A percentile compares a stretch with the other conserved stretches of the same genome.
phyloP scores from a whole-genome alignment of 768 basidiomycete genomes.

The Lactarius psammicola region DNA sequence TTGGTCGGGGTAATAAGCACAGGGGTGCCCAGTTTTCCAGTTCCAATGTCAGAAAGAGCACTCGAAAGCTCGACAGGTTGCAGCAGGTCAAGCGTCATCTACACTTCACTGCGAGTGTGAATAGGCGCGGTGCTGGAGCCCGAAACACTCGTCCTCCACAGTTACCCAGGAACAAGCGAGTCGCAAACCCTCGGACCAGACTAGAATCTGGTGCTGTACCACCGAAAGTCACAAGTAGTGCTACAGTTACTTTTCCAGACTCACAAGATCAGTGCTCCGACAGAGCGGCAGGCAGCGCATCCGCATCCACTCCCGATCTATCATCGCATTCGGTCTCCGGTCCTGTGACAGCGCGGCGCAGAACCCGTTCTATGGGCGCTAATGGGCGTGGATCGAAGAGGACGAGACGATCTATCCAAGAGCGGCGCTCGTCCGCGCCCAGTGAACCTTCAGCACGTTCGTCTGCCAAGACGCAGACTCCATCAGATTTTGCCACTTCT shows the following conservation, averaged over 20 bases:
- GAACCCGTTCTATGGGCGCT: neutral
- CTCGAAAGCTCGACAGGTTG: too few relatives aligned
- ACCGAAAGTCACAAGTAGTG: neutral
- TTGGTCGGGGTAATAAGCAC: neutral
- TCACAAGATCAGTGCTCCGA: neutral
- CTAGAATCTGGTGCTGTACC: neutral
- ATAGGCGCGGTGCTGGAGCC: neutral
- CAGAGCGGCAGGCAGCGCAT: neutral
- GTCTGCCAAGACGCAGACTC: neutral
- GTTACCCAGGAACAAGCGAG: neutral
- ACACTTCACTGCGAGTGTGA: neutral
- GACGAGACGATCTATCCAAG: neutral
- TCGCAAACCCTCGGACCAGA: too few relatives aligned
- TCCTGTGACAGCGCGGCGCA: neutral
- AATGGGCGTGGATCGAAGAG: neutral
- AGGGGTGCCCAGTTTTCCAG: neutral
- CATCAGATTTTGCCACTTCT: neutral
- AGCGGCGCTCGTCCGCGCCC: neutral
- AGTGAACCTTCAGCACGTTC: neutral
- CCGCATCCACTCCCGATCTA: neutral
- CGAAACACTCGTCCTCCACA: too few relatives aligned
- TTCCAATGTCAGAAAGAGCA: neutral
- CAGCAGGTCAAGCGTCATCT: neutral
- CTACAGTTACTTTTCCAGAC: neutral
- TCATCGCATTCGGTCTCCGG: conserved; percentile 1